Evolutionary conservation across 2,329 filamentous ascomycete genomes (phyloP).

Genomic region (Elsinoe batatas): DNA sequence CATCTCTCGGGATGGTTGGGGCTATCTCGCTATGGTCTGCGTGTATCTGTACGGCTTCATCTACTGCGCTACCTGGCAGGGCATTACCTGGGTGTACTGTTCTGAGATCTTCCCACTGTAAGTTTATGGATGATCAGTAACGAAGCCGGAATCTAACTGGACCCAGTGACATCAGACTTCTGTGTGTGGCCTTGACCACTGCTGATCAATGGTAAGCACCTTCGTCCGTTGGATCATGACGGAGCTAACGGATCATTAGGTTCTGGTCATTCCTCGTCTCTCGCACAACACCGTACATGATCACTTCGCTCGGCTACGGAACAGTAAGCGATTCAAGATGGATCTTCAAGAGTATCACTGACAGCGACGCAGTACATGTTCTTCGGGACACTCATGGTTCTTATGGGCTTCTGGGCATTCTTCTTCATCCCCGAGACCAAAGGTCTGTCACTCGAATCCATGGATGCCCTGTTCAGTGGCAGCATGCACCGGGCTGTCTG

Average conservation of each 20-base stretch:
- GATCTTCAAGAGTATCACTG: too few relatives aligned
- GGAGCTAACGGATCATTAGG: conserved; percentile 24
- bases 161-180: conserved; percentile 28
- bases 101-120: conserved; percentile 39
- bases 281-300: conserved; percentile 31
- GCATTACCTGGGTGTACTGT: conserved; percentile 35
- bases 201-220: conserved; percentile 17
- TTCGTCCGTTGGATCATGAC: neutral
- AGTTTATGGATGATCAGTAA: neutral
- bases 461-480: conserved; percentile 24
- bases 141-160: neutral
- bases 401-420: conserved; percentile 55
- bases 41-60: conserved; percentile 48
- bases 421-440: conserved; percentile 65
- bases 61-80: conserved; percentile 38
- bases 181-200: conserved; percentile 31
- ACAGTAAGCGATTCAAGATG: conserved; percentile 14
- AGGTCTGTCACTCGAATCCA: conserved; percentile 33
- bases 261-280: conserved; percentile 33
- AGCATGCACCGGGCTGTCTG: neutral
- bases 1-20: conserved; percentile 37
- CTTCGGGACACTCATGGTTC: conserved; percentile 23
- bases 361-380: conserved; percentile 23
- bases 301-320: conserved; percentile 29
- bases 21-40: conserved; percentile 44